Conservation (phyloP, 148 eudicot species). For the Cornus suecica region DNA sequence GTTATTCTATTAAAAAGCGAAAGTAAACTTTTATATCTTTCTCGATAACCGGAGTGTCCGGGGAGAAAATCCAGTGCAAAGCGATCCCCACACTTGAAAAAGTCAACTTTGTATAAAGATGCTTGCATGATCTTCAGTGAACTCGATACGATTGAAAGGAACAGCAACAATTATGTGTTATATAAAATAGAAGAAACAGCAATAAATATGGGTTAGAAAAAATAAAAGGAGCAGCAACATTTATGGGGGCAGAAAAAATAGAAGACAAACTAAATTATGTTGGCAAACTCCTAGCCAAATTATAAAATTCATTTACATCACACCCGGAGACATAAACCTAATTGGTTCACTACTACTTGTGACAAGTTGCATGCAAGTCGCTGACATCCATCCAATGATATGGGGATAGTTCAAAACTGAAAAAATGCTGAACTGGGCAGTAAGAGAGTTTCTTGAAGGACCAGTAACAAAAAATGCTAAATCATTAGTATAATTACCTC, state of each 20-base stretch:
- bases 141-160: background rate
- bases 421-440: background rate
- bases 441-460: background rate
- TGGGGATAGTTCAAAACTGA: background rate
- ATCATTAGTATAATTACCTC: constrained; percentile 46
- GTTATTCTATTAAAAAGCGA: background rate
- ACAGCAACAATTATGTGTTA: too few relatives aligned
- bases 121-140: background rate
- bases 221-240: background rate
- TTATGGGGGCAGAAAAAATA: too few relatives aligned
- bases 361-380: background rate
- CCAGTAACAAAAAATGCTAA: background rate
- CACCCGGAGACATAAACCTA: background rate
- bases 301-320: background rate
- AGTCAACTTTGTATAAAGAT: background rate
- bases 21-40: too few relatives aligned
- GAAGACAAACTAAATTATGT: background rate
- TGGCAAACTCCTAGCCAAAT: background rate
- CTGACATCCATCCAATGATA: background rate
- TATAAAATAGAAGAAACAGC: too few relatives aligned
- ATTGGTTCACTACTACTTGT: background rate
- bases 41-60: too few relatives aligned
- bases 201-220: too few relatives aligned
- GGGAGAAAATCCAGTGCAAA: too few relatives aligned
- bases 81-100: too few relatives aligned